These are phyloP conservation scores for Takakia lepidozioides DNA, from an alignment of 225 moss, liverwort and hornwort species.

Conservation along the genomic window DNA sequence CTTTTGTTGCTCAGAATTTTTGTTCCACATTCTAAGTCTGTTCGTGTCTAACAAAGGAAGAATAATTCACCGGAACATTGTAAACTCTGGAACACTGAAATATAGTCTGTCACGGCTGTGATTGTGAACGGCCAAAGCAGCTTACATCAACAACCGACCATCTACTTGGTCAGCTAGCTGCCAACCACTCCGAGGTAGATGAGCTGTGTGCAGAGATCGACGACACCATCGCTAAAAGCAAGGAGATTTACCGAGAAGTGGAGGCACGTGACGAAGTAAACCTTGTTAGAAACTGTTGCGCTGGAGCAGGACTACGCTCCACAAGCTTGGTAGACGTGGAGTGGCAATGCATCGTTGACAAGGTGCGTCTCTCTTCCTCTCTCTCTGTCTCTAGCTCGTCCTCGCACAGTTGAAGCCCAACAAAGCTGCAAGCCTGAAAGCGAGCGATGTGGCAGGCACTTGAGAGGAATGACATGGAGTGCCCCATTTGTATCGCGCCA, in stretches of 20 bases:
- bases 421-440: too few relatives aligned
- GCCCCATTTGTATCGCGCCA: constrained; percentile 40
- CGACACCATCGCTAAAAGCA: constrained; percentile 16
- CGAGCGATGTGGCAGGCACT: constrained; percentile 20
- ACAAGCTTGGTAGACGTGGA: constrained; percentile 3
- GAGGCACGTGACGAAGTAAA: constrained; percentile 5
- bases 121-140: too few relatives aligned
- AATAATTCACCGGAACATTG: too few relatives aligned
- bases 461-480: constrained; percentile 31
- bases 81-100: too few relatives aligned
- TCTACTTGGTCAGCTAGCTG: constrained; percentile 22
- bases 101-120: too few relatives aligned
- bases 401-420: too few relatives aligned
- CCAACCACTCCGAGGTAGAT: constrained; percentile 18
- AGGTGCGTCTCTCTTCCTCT: constrained; percentile 8
- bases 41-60: too few relatives aligned
- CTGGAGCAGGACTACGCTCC: background rate
- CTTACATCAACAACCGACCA: constrained; percentile 24
- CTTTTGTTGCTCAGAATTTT: too few relatives aligned
- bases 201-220: constrained; percentile 36
- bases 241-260: constrained; percentile 15
- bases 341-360: constrained; percentile 30
- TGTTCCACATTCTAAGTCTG: too few relatives aligned
- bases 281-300: constrained; percentile 4
- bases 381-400: too few relatives aligned